These are phyloP conservation scores for Pecoramyces ruminantium DNA, from an alignment of 192 early-diverging fungal genomes.

Conservation along the genomic window DNA sequence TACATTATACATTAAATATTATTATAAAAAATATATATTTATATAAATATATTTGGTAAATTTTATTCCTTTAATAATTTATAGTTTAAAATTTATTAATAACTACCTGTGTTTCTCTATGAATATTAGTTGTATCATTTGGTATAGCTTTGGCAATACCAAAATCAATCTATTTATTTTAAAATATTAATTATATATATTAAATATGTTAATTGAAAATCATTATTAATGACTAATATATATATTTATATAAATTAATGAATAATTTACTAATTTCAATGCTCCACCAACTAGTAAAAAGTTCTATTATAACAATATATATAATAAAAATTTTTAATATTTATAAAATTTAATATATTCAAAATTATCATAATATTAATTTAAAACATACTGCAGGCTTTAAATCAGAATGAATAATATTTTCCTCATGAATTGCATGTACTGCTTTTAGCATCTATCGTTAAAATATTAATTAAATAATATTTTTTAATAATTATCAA, in stretches of 20 bases:
- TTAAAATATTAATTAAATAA: background rate
- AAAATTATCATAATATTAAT: background rate
- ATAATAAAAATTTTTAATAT: background rate
- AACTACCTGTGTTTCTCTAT: constrained; percentile 55
- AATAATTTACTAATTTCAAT: constrained; percentile 62
- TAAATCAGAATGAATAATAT: constrained; percentile 82
- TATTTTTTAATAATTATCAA: too few relatives aligned
- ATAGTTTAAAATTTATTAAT: too few relatives aligned
- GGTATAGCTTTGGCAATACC: constrained; percentile 89
- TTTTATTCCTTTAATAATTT: too few relatives aligned
- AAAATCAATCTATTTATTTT: constrained; percentile 69
- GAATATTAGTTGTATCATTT: constrained; percentile 87
- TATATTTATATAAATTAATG: too few relatives aligned
- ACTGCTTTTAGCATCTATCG: constrained; percentile 77
- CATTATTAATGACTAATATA: too few relatives aligned
- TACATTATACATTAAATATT: too few relatives aligned
- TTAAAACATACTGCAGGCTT: constrained; percentile 55
- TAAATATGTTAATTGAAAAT: background rate
- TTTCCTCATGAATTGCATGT: constrained; percentile 64
- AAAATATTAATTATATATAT: background rate
- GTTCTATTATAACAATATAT: constrained; percentile 22
- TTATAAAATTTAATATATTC: too few relatives aligned
- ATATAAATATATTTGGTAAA: too few relatives aligned
- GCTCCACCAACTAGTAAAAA: constrained; percentile 72
- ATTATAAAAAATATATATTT: too few relatives aligned